These are phyloP conservation scores for Cyberlindnera galapagoensis DNA, from an alignment of 805 yeast species.

Conservation along the genomic window DNA sequence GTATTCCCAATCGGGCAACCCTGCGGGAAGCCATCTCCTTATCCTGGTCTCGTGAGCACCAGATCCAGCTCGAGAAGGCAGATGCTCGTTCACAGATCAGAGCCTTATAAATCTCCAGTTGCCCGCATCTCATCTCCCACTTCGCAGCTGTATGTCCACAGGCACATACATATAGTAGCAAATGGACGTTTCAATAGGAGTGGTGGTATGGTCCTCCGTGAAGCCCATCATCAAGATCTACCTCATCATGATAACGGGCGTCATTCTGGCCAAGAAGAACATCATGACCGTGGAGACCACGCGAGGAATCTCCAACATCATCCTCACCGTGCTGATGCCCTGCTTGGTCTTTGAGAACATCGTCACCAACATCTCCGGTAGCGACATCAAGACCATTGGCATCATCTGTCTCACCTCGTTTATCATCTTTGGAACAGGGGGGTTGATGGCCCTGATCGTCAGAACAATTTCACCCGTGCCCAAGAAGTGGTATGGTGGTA, in stretches of 20 bases:
- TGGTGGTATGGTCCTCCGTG: conserved; percentile 18
- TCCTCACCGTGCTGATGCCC: conserved; percentile 47
- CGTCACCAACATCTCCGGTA: conserved; percentile 42
- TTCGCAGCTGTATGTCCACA: too few species aligned
- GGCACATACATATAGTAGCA: too few species aligned
- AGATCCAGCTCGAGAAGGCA: too few species aligned
- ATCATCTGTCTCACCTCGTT: conserved; percentile 27
- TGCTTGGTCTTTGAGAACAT: conserved; percentile 48
- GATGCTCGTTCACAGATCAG: too few species aligned
- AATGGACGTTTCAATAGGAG: conserved; percentile 12
- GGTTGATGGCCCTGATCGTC: conserved; percentile 23
- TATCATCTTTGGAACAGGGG: conserved; percentile 37
- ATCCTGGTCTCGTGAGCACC: too few species aligned
- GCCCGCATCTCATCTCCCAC: too few species aligned
- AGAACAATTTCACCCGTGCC: conserved; percentile 39
- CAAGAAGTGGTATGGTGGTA: conserved; percentile 41
- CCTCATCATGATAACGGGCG: conserved; percentile 18
- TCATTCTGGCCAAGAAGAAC: conserved; percentile 20
- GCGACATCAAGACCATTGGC: conserved; percentile 49
- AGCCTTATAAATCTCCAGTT: too few species aligned
- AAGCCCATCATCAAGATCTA: conserved; percentile 24
- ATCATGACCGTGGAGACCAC: conserved; percentile 46
- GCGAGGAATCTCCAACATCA: conserved; percentile 42
- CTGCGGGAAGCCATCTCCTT: too few species aligned
- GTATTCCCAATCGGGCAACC: too few species aligned